phyloP scores from a whole-genome alignment of 805 yeast species.

The Yarrowia porcina region DNA sequence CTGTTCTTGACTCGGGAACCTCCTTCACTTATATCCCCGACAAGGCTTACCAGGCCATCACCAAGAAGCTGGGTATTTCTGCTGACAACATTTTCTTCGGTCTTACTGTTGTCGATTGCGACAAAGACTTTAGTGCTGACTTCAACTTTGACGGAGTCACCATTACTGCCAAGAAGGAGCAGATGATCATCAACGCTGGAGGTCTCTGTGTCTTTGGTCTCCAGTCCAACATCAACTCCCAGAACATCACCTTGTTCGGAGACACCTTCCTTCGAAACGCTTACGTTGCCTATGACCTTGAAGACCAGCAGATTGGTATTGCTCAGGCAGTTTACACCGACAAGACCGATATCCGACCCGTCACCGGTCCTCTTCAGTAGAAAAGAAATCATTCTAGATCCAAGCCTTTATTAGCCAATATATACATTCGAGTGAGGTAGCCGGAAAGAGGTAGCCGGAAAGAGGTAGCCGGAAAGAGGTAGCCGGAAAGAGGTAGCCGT shows the following conservation, averaged over 20 bases:
- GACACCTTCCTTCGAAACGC: slow-evolving; percentile 63
- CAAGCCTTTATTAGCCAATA: no score
- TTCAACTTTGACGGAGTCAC: slow-evolving; percentile 27
- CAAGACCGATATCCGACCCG: slow-evolving; percentile 30
- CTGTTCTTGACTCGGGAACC: slow-evolving; percentile 54
- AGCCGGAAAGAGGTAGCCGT: no score
- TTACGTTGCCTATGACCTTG: slow-evolving; percentile 65
- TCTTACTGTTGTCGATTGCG: slow-evolving; percentile 26
- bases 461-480: no score
- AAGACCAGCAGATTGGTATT: slow-evolving; percentile 31
- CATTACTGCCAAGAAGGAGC: not conserved
- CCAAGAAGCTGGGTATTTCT: not conserved
- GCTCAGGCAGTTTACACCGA: not conserved
- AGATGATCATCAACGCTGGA: not conserved
- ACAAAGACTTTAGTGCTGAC: slow-evolving; percentile 17
- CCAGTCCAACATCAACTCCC: slow-evolving; percentile 32
- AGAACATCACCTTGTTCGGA: slow-evolving; percentile 43
- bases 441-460: no score
- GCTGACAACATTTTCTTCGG: not conserved
- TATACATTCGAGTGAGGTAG: no score
- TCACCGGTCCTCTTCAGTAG: slow-evolving; percentile 30
- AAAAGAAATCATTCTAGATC: no score
- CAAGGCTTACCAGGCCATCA: not conserved
- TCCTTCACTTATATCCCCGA: slow-evolving; percentile 50
- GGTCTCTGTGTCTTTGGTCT: slow-evolving; percentile 33